Evolutionary conservation across 371 early-diverging fungal species (phyloP), one percentile per base, ranked within the genome.

Genomic region (Zopfochytrium polystomum): DNA sequence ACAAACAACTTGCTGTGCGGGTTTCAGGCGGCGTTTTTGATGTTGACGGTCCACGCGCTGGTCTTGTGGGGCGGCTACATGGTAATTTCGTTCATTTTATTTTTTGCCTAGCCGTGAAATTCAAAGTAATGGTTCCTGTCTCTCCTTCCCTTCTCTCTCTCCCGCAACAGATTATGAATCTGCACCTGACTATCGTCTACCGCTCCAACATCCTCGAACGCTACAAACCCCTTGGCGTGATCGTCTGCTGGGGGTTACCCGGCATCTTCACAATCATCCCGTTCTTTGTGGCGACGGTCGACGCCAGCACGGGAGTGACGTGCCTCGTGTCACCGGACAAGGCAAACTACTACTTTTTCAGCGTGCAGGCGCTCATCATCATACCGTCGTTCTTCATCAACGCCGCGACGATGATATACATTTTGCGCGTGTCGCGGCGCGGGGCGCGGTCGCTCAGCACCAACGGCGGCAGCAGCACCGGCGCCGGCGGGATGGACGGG

Each of bases 151-250:
- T 38, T 38, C 18, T 18, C 18, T 38, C 7, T 18, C 38, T 7
- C 38, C 38, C 7, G 18, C 7, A 38, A 11, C 7, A 38, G 38
- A 59, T 84, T 60, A n/a, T 80, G 34, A 85, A 85, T 55, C 63
- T 86, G 29, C 87, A 87, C 60, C 33, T 83, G n/a, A 83, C 83
- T 60, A 84, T 85, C 2, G 87, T 87, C 31, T 84, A 84, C 84
- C 74, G 81, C 57, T 80, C 81, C 6, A 76, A 77, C 51, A 77
- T 81, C 68, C 76, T 87, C 26, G 73, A 78, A 27, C 66, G 77
- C 29, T 78, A 78, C 59, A 84, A 84, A 58, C 65, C 70, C 38
- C 38, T 77, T 27, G 67, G 84, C 9, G 67, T 82, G 54, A 44
- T 80, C 15, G 44, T 85, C 32, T 85, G 87, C 66, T 87, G 85